Conservation (phyloP, 345 rosid genomes). For the Anacardium occidentale region DNA sequence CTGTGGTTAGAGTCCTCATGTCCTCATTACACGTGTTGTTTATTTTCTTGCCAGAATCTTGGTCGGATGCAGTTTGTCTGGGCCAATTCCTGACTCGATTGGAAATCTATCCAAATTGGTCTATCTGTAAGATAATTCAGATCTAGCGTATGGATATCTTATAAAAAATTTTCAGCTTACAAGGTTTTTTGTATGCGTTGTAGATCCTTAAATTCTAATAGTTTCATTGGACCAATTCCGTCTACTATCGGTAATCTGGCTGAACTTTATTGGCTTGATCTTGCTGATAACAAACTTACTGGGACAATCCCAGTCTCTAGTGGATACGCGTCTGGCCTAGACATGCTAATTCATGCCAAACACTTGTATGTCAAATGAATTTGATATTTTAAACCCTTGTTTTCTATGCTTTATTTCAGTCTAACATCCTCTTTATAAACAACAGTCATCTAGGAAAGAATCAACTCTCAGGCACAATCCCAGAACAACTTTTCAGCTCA, state of each 20-base stretch:
- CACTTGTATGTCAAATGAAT: slow-evolving; percentile 67
- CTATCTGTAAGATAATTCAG: slow-evolving; percentile 49
- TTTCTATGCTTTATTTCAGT: background rate
- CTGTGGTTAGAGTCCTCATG: slow-evolving; percentile 2
- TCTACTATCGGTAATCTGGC: slow-evolving; percentile 63
- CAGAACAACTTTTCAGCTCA: slow-evolving; percentile 62
- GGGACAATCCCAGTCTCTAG: slow-evolving; percentile 77
- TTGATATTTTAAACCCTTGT: background rate
- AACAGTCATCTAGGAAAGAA: slow-evolving; percentile 78
- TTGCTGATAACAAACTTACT: slow-evolving; percentile 68
- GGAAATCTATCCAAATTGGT: slow-evolving; percentile 55
- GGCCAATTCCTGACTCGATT: slow-evolving; percentile 62
- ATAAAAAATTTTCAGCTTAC: background rate
- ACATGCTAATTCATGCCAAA: slow-evolving; percentile 56
- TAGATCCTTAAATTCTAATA: slow-evolving; percentile 78
- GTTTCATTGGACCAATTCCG: slow-evolving; percentile 71
- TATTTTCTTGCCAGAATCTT: slow-evolving; percentile 48
- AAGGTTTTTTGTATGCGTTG: background rate
- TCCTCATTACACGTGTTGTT: slow-evolving; percentile 1
- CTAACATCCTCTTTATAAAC: slow-evolving; percentile 15
- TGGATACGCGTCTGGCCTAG: slow-evolving; percentile 74
- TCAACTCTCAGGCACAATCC: slow-evolving; percentile 61
- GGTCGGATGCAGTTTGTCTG: slow-evolving; percentile 71
- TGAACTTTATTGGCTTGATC: slow-evolving; percentile 76
- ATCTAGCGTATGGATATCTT: background rate